phyloP scores from a whole-genome alignment of 2,329 filamentous ascomycete species.

The Leptosphaerulina australis region DNA sequence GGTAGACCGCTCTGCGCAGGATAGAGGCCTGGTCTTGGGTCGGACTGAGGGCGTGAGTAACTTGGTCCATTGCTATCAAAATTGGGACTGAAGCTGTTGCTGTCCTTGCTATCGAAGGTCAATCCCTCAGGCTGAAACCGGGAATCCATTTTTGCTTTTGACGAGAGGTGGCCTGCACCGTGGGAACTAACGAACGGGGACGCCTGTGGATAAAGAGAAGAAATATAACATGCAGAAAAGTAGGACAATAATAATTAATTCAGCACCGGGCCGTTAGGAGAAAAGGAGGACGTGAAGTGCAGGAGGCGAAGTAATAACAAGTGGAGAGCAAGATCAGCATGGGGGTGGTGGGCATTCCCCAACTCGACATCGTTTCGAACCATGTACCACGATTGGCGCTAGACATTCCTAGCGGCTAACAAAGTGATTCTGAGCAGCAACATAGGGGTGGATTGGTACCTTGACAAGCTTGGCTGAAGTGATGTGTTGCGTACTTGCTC shows the following conservation, averaged over 20 bases:
- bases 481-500: constrained; percentile 40
- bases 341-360: constrained; percentile 20
- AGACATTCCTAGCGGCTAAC: constrained; percentile 33
- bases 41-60: constrained; percentile 22
- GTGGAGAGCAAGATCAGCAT: constrained; percentile 27
- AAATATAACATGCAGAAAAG: constrained; percentile 22
- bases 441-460: constrained; percentile 35
- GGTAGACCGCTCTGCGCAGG: constrained; percentile 20
- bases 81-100: constrained; percentile 29
- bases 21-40: constrained; percentile 23
- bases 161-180: constrained; percentile 43
- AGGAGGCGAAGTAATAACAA: constrained; percentile 35
- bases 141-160: constrained; percentile 37
- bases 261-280: constrained; percentile 35
- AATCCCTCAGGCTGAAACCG: constrained; percentile 36
- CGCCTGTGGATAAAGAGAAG: constrained; percentile 23
- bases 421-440: constrained; percentile 24
- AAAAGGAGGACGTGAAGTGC: constrained; percentile 24
- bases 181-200: constrained; percentile 26
- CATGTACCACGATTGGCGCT: constrained; percentile 29
- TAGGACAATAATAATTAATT: constrained; percentile 20
- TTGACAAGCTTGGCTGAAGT: constrained; percentile 38
- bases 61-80: constrained; percentile 21
- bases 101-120: constrained; percentile 34
- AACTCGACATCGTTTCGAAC: constrained; percentile 39